Percentiles rank a stretch among this genome's conserved stretches.
phyloP scores from a whole-genome alignment of 148 eudicot genomes.

The Cornus kousa region DNA sequence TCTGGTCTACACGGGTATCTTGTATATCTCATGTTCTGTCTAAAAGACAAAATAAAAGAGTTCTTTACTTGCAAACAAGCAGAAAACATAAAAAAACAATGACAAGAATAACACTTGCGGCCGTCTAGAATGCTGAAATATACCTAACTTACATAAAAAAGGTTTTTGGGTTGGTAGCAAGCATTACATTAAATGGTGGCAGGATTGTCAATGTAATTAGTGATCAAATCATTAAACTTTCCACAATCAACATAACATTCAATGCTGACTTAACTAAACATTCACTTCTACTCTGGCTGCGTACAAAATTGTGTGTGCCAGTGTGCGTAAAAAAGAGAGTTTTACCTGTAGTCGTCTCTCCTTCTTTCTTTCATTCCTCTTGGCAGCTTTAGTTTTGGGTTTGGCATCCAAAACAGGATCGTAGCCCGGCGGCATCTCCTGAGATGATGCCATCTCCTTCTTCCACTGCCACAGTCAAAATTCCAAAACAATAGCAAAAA shows the following conservation, averaged over 20 bases:
- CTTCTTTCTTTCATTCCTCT: slow-evolving; percentile 87
- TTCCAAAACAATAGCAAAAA: neutral
- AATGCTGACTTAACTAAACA: neutral
- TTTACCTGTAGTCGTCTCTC: slow-evolving; percentile 67
- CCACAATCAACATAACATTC: neutral
- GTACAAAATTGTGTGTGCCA: neutral
- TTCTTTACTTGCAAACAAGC: too few species aligned
- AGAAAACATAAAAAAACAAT: too few species aligned
- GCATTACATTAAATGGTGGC: neutral
- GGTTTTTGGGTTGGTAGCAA: neutral
- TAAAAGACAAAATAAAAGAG: too few species aligned
- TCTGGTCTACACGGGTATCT: too few species aligned
- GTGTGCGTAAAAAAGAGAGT: neutral
- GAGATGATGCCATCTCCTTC: slow-evolving; percentile 63
- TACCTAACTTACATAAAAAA: too few species aligned
- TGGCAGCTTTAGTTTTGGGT: slow-evolving; percentile 73
- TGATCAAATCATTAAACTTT: neutral
- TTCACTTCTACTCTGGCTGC: neutral
- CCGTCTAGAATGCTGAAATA: too few species aligned
- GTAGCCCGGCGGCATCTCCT: slow-evolving; percentile 76
- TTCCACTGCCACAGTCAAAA: slow-evolving; percentile 49
- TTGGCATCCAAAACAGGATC: slow-evolving; percentile 53
- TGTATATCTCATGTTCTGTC: too few species aligned
- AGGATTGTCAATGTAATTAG: neutral
- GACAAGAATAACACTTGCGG: too few species aligned